Conservation (phyloP, 2,329 filamentous ascomycete species). For the Epichloe bromicola region DNA sequence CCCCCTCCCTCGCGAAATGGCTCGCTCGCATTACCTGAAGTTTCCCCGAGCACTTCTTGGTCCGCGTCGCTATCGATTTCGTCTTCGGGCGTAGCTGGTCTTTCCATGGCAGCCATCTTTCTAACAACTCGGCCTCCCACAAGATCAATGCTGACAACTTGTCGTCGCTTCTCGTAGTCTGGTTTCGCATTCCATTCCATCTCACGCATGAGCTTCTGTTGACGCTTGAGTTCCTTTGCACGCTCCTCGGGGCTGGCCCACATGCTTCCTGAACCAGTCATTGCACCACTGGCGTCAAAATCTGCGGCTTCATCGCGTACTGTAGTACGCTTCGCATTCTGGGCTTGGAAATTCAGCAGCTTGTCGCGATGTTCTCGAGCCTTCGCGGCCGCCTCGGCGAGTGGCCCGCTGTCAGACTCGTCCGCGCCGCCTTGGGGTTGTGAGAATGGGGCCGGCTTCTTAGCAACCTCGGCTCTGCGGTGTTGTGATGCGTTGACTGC, state of each 20-base stretch:
- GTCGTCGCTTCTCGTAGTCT: slow-evolving; percentile 77
- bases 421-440: slow-evolving; percentile 25
- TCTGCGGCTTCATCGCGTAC: slow-evolving; percentile 73
- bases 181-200: slow-evolving; percentile 76
- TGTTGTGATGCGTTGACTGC: slow-evolving; percentile 62
- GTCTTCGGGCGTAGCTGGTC: slow-evolving; percentile 40
- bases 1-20: slow-evolving; percentile 28
- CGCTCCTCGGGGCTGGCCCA: slow-evolving; percentile 79
- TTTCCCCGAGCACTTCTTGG: slow-evolving; percentile 21
- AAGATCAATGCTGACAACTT: slow-evolving; percentile 76
- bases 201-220: slow-evolving; percentile 72
- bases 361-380: slow-evolving; percentile 71
- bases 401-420: slow-evolving; percentile 19
- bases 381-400: slow-evolving; percentile 48
- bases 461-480: slow-evolving; percentile 50
- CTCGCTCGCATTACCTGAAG: slow-evolving; percentile 19
- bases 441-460: slow-evolving; percentile 46
- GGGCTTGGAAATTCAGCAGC: slow-evolving; percentile 68
- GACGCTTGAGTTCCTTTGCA: slow-evolving; percentile 69
- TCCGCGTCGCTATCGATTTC: slow-evolving; percentile 21
- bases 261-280: slow-evolving; percentile 40
- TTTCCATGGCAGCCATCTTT: slow-evolving; percentile 52
- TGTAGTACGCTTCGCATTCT: slow-evolving; percentile 72
- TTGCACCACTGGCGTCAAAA: slow-evolving; percentile 38
- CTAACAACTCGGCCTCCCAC: slow-evolving; percentile 64